Base-by-base conservation (phyloP, 345 rosid genomes). In the Mangifera indica region DNA sequence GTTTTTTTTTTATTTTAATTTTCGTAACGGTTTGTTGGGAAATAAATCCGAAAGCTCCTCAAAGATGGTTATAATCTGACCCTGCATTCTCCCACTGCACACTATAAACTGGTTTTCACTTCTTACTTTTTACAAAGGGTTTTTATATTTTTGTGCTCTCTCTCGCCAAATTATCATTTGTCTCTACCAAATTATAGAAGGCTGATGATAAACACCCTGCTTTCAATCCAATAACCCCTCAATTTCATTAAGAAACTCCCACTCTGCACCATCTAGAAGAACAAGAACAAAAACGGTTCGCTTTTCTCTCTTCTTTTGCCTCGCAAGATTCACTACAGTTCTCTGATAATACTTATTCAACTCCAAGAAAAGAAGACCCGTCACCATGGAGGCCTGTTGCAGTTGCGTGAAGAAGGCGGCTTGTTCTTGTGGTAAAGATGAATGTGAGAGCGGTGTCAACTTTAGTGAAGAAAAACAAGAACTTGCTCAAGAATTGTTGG, bases 371-470 rank as follows among this genome's bases (percentile, higher is more conserved):
- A 67, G 70, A 56, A 14, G 71, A 22, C 60, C 45, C 72, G 59
- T 60, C 71, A 56, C 26, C 72, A 66, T 24, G 75, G 82, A 72
- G 34, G 74, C 69, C 34, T 70, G 71, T 68, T 60, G 67, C 20
- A 15, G 21, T 42, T 51, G 52, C 25, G 40, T 34, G 75, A 24
- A 65, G 72, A 77, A 77, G 71, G 63, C 55, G 3, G 69, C 73
- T 56, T 76, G 56, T 63, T 73, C 81, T 45, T 68, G 66, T 61
- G 76, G 54, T 74, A 60, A 64, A 46, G 68, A 44, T 64, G 24
- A 61, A 32, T 17, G 51, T 51, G 48, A 21, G 10, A 12, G 10
- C 42, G 1, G 1, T 13, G 3, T 18, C 3, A 12, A 25, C 68
- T 15, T 64, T 0, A 8, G 21, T 46, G 68, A n/a, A 14, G 71